These are phyloP conservation scores for Phialophora macrospora DNA, from an alignment of 2,329 filamentous ascomycete genomes.

Conservation along the genomic window DNA sequence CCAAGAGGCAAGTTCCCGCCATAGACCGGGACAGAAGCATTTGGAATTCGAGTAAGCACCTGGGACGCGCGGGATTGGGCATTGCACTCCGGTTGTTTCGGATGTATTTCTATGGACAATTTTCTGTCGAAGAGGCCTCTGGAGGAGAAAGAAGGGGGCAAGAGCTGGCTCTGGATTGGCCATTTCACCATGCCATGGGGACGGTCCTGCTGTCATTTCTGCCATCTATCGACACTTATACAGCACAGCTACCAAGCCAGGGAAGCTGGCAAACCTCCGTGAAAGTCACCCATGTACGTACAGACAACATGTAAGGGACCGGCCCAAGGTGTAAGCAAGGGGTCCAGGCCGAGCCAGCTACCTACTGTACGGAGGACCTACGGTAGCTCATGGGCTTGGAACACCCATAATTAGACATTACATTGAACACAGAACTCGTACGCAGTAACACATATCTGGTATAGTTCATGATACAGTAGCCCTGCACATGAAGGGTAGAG, in stretches of 20 bases:
- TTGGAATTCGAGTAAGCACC: neutral
- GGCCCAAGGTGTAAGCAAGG: too few species aligned
- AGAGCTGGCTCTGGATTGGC: neutral
- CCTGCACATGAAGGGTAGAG: too few species aligned
- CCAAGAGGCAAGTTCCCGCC: neutral
- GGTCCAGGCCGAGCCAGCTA: too few species aligned
- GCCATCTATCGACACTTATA: neutral
- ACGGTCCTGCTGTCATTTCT: neutral
- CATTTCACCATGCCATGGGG: neutral
- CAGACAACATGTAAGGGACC: too few species aligned
- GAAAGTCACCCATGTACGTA: neutral
- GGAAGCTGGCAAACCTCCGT: neutral
- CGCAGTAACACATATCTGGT: too few species aligned
- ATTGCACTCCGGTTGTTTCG: slow-evolving; percentile 55
- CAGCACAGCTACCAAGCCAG: neutral
- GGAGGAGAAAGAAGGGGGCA: slow-evolving; percentile 34
- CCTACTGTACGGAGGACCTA: too few species aligned
- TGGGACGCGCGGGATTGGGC: neutral
- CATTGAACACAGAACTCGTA: too few species aligned
- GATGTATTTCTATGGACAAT: slow-evolving; percentile 49
- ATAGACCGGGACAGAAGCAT: neutral
- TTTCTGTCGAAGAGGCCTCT: slow-evolving; percentile 33
- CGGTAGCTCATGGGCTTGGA: too few species aligned
- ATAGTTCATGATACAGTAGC: too few species aligned
- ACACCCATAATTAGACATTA: too few species aligned